Evolutionary conservation across 257 asterid species (phyloP).

Genomic region (Capsicum rhomboideum): DNA sequence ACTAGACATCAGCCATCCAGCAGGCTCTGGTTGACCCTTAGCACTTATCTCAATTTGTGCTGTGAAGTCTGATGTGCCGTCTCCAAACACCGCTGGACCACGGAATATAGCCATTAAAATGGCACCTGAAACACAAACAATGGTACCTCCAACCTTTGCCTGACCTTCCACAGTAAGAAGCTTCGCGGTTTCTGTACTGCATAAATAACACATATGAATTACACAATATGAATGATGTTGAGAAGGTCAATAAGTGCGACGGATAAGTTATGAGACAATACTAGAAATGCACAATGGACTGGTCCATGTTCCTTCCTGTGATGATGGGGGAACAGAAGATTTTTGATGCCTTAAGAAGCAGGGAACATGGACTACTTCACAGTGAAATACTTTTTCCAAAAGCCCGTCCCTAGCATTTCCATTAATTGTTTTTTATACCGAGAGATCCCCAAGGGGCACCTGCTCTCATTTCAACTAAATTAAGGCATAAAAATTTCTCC

Average conservation of each 20-base stretch:
- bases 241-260: not conserved
- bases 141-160: conserved; percentile 84
- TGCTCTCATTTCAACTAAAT: not conserved
- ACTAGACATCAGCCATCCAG: conserved; percentile 63
- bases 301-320: not conserved
- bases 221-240: conserved; percentile 6
- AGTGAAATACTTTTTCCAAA: not conserved
- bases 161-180: conserved; percentile 71
- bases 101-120: conserved; percentile 78
- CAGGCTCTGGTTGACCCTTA: conserved; percentile 78
- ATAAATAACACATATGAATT: conserved; percentile 22
- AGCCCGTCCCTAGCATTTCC: not conserved
- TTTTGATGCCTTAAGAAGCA: not conserved
- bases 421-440: not conserved
- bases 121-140: conserved; percentile 87
- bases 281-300: not conserved
- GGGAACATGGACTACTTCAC: not conserved
- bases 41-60: conserved; percentile 59
- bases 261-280: not conserved
- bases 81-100: conserved; percentile 80
- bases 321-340: not conserved
- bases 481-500: not conserved
- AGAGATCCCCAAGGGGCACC: not conserved
- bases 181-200: conserved; percentile 88
- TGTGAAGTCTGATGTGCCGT: conserved; percentile 46